Percentiles rank a stretch among this genome's conserved stretches.
Conservation (phyloP, 441 rosid genomes). For the Hura crepitans region DNA sequence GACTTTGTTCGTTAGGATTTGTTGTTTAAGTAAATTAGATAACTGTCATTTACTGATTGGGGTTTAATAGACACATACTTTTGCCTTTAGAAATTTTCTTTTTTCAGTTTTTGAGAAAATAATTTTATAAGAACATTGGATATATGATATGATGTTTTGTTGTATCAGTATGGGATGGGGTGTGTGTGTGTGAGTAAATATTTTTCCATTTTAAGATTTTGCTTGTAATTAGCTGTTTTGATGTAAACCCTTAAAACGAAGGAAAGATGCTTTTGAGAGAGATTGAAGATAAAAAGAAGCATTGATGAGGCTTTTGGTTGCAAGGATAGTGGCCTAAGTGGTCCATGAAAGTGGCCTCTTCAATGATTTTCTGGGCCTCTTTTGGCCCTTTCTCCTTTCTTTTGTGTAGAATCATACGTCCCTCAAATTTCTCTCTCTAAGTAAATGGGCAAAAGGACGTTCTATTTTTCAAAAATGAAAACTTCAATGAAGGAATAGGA, state of each 20-base stretch:
- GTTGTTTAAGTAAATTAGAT: constrained; percentile 10
- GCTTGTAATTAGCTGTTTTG: no score
- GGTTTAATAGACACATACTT: not conserved
- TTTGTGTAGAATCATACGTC: no score
- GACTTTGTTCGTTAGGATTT: constrained; percentile 22
- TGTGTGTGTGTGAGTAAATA: no score
- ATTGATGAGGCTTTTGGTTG: not conserved
- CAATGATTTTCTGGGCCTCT: not conserved
- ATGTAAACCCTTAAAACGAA: no score
- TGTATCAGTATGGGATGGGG: no score
- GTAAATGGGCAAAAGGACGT: no score
- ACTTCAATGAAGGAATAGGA: no score
- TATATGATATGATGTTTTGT: no score
- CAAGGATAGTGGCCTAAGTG: not conserved
- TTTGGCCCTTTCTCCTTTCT: not conserved
- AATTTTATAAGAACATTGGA: not conserved
- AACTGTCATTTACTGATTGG: not conserved
- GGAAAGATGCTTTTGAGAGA: no score
- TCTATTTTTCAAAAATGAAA: no score
- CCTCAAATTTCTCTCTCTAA: no score
- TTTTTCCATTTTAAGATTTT: no score
- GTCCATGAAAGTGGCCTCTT: constrained; percentile 8
- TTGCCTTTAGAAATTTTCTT: not conserved
- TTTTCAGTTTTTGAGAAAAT: not conserved
- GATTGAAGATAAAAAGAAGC: not conserved